Conservation (phyloP, 1,139 yeast species). For the Protomyces gravidus region DNA sequence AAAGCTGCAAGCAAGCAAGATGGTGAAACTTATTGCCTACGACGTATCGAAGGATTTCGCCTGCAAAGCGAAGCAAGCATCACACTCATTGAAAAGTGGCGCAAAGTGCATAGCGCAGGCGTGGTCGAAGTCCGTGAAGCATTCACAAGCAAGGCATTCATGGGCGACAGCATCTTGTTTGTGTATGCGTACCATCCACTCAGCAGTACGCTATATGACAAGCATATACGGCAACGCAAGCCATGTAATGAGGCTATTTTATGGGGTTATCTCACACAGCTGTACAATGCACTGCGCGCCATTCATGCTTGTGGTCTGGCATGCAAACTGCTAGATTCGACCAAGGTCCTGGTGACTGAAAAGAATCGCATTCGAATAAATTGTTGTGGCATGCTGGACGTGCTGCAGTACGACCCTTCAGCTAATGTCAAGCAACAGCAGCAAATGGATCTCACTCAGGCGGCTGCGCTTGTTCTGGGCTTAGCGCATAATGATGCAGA, state of each 20-base stretch:
- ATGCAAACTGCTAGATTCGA: constrained; percentile 59
- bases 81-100: constrained; percentile 53
- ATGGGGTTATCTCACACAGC: constrained; percentile 74
- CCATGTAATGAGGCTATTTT: constrained; percentile 57
- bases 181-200: constrained; percentile 34
- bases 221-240: constrained; percentile 41
- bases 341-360: constrained; percentile 66
- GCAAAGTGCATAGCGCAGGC: constrained; percentile 51
- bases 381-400: constrained; percentile 68
- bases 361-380: constrained; percentile 68
- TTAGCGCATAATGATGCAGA: constrained; percentile 34
- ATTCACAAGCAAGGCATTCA: constrained; percentile 82
- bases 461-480: constrained; percentile 55
- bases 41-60: constrained; percentile 64
- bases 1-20: constrained; percentile 76
- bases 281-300: constrained; percentile 59
- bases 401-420: constrained; percentile 44
- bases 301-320: constrained; percentile 62
- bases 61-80: constrained; percentile 59
- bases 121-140: constrained; percentile 71
- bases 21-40: constrained; percentile 71
- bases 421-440: constrained; percentile 43
- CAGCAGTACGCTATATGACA: constrained; percentile 51
- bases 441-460: constrained; percentile 50
- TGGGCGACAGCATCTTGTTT: constrained; percentile 50